Evolutionary conservation across 2,329 filamentous ascomycete genomes (phyloP), one percentile per base, ranked within the genome.

Genomic region (Pestalotiopsis sp.): DNA sequence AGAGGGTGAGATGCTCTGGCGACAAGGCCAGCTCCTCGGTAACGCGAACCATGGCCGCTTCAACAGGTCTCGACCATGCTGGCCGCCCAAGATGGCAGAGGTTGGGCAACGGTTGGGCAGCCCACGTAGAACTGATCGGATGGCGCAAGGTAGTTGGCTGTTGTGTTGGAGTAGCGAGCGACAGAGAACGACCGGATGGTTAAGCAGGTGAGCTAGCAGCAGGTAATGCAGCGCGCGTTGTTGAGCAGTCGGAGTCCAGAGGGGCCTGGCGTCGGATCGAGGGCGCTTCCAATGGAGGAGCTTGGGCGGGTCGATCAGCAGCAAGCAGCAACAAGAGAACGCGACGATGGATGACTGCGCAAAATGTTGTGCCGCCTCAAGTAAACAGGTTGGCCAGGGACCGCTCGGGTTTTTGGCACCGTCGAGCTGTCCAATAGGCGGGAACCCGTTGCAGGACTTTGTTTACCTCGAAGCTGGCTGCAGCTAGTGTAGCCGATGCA

Each of bases 1-100:
- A 98, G 76, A 98, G 92, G 77, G 89, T 91, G 80, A 98, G 88
- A 79, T 92, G 87, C 80, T 95, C 92, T 79, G 92, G 87, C 80
- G 93, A 91, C 80, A 97, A 87, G 77, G 90, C 90, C 84, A 94
- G 88, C 81, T 93, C 91, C 73, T 91, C 90, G 75, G 89, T 92
- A 80, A 95, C 88, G 83, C 92, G 90, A 84, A 95, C 93, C 94
- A 97, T 97, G 83, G 82, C 86, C 79, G 79, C 78, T 80, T 77
- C 77, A 83, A 76, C 76, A 73, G 79, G 81, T 76, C 79, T 72
- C 76, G 77, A 69, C 77, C 79, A 83, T 84, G 77, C 77, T 78
- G 64, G 31, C 64, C 27, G 64, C 31, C 25, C 61, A 41, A 71
- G 72, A 72, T 69, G 65, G 72, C 69, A 69, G 68, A 67, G 65